Evolutionary conservation across 2,329 filamentous ascomycete genomes (phyloP), one percentile per base, ranked within the genome.

Genomic region (Aspergillus puulaauensis): DNA sequence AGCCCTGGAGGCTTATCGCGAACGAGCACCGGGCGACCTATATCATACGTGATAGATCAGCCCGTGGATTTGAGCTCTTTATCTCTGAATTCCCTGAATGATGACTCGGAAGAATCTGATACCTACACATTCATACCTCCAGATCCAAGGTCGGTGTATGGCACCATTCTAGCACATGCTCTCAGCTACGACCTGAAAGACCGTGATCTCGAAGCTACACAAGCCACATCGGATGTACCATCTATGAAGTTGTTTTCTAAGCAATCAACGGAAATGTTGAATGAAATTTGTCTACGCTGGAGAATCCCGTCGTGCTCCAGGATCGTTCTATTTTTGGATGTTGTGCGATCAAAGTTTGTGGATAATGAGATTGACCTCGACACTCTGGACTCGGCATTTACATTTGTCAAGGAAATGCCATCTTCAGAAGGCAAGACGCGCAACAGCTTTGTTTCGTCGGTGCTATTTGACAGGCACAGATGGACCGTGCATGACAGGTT

Each of bases 81-180:
- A 61, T 87, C 86, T 27, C 74, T 91, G 31, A 82, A 83, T 52
- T 87, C 86, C 27, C 74, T 91, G 31, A 82, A 83, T 52, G 70
- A 66, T 24, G 70, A 73, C 15, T 64, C 71, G 14, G 77, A 80
- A 46, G 70, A 77, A 44, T 75, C 78, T 48, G 77, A 86, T 48
- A 83, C 87, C 50, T 98, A 93, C 72, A 95, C 90, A 1, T 99
- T 93, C 71, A 96, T 96, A 58, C 95, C 95, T 33, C 81, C 89
- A 35, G 91, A 97, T 63, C 85, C 93, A 31, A 85, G 93, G 66
- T 83, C 86, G 8, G 93, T 90, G 70, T 96, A 96, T 77, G 90
- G 90, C 70, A 87, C 88, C 55, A 88, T 97, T 60, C 77, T 96
- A 52, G 86, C 89, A 65, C 88, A 92, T 71, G 89, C 90, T 33